Evolutionary conservation across 1,284 basidiomycete genomes (phyloP), one percentile per base, ranked within the genome.

Genomic region (Leucoagaricus sp.): DNA sequence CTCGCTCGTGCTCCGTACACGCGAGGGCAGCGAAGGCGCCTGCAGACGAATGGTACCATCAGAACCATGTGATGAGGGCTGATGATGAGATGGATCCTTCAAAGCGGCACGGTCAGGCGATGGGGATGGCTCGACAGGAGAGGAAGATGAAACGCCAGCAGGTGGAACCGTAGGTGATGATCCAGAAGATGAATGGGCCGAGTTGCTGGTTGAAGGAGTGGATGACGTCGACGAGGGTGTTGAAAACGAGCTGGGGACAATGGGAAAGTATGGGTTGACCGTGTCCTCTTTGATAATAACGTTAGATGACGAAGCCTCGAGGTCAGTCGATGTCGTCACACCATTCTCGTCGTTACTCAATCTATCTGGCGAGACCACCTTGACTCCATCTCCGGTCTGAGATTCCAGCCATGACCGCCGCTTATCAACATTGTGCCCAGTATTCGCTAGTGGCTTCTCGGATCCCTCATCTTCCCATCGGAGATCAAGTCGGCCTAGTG

Each of bases 401-500:
- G 62, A 49, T 36, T 68, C 66, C 9, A 51, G 19, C 58, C 54
- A 59, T 21, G 21, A 33, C 23, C 46, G 54, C 34, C 55, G 55
- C 21, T 68, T 65, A 33, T 52, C 45, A 10, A 61, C 64, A 29
- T 53, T 54, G 5, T 42, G 38, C 17, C 47, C 54, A 8, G 19
- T 21, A 26, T 19, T 38, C 12, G 36, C 28, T 13, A 42, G 40
- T 19, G 15, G 7, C 5, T 38, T 41, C 5, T 45, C 48, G n/a
- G 21, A 28, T 5, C 9, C 36, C 17, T 31, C 44, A n/a, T 46
- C 45, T 6, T 58, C 44, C 77, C 36, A 65, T 63, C 29, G 76
- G 72, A 26, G 75, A 61, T 94, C 91, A 17, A 96, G 77, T 29
- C 85, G 78, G 4, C 91, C 92, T 79, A 97, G 91, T 25, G 93